Evolutionary conservation across 148 eudicot genomes (phyloP).

Genomic region (Dianthus caryophyllus): DNA sequence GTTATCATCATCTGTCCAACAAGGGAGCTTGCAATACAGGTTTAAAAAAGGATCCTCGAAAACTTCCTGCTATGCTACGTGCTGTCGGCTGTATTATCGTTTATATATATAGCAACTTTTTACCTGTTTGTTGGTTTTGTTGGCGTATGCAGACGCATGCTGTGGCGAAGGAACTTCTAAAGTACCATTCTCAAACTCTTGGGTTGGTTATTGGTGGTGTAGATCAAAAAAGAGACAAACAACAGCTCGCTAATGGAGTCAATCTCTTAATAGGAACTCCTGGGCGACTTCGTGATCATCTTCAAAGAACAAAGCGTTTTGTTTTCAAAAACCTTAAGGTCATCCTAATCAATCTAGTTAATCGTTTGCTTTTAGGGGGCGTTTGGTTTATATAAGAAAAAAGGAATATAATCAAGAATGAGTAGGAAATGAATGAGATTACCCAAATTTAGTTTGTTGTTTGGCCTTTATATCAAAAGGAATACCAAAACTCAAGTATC

Average conservation of each 20-base stretch:
- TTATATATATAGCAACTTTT: background rate
- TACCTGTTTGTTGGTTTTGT: background rate
- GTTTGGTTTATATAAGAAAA: too few species aligned
- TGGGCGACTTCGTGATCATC: slow-evolving; percentile 93
- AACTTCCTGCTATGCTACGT: background rate
- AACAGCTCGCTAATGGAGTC: slow-evolving; percentile 73
- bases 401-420: too few species aligned
- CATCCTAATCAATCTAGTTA: background rate
- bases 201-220: slow-evolving; percentile 89
- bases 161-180: slow-evolving; percentile 77
- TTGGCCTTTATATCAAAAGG: too few species aligned
- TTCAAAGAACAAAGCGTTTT: slow-evolving; percentile 75
- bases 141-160: slow-evolving; percentile 65
- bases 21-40: slow-evolving; percentile 99
- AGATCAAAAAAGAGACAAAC: slow-evolving; percentile 66
- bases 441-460: too few species aligned
- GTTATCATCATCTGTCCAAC: slow-evolving; percentile 87
- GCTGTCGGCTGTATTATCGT: background rate
- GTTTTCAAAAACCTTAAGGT: slow-evolving; percentile 75
- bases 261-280: slow-evolving; percentile 88
- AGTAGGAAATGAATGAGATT: too few species aligned
- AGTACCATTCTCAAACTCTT: slow-evolving; percentile 82
- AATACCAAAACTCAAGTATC: too few species aligned
- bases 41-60: slow-evolving; percentile 11
- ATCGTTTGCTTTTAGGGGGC: too few species aligned